These are phyloP conservation scores for Hortiboletus campestris DNA, from an alignment of 768 basidiomycete genomes.

Conservation along the genomic window DNA sequence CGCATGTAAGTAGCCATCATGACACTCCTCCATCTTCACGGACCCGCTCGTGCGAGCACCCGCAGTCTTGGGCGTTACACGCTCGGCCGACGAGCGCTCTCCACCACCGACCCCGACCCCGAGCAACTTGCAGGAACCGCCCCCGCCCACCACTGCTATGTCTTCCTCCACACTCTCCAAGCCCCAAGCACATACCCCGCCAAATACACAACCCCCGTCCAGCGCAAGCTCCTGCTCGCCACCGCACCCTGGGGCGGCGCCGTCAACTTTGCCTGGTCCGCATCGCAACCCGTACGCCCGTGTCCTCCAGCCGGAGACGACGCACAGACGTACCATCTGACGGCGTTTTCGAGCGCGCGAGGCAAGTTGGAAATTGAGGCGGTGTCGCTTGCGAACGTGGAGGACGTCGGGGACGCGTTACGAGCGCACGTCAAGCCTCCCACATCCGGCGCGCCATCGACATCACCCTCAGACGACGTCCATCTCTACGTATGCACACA, in stretches of 20 bases:
- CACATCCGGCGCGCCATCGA: constrained; percentile 19
- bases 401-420: constrained; percentile 40
- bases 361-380: constrained; percentile 50
- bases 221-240: constrained; percentile 47
- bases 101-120: background rate
- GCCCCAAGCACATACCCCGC: constrained; percentile 52
- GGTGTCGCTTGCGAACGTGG: constrained; percentile 49
- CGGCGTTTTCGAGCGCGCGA: constrained; percentile 49
- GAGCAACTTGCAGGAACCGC: constrained; percentile 49
- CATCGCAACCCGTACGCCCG: constrained; percentile 20
- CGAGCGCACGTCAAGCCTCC: constrained; percentile 31
- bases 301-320: constrained; percentile 4
- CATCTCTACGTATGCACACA: constrained; percentile 78
- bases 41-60: background rate
- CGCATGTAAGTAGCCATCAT: background rate
- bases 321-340: constrained; percentile 36
- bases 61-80: background rate
- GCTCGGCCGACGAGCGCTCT: constrained; percentile 2
- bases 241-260: constrained; percentile 48
- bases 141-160: constrained; percentile 49
- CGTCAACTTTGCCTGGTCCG: constrained; percentile 62
- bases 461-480: constrained; percentile 23
- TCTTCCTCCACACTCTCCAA: constrained; percentile 51
- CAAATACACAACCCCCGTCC: constrained; percentile 46
- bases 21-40: background rate